A percentile compares a stretch with the other conserved stretches of the same genome.
Evolutionary conservation across 1,139 yeast species (phyloP).

Genomic region (Debaryomyces coudertii): DNA sequence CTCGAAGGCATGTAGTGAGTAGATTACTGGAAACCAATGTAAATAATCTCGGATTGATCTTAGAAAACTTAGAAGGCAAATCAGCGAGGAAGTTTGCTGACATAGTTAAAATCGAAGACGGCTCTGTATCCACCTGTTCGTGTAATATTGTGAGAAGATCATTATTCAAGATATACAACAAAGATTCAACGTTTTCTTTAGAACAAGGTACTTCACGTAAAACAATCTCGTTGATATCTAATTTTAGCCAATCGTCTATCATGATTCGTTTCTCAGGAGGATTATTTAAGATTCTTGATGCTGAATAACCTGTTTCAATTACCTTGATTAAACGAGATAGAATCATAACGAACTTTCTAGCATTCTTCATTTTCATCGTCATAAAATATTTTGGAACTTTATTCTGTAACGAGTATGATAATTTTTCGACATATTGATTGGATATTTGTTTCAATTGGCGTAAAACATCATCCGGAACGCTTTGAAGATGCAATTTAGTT

Average conservation of each 20-base stretch:
- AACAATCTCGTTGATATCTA: constrained; percentile 55
- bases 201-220: constrained; percentile 60
- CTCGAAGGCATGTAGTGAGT: constrained; percentile 66
- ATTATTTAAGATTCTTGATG: constrained; percentile 53
- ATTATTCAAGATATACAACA: constrained; percentile 41
- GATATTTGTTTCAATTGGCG: constrained; percentile 51
- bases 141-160: constrained; percentile 26
- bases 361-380: constrained; percentile 55
- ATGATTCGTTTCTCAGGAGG: constrained; percentile 52
- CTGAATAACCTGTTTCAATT: constrained; percentile 61
- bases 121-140: constrained; percentile 8
- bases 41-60: constrained; percentile 59
- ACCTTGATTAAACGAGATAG: constrained; percentile 61
- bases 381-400: constrained; percentile 57
- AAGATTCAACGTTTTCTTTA: constrained; percentile 30
- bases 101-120: constrained; percentile 11
- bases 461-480: constrained; percentile 59
- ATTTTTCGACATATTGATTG: constrained; percentile 42
- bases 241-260: constrained; percentile 62
- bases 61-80: constrained; percentile 51
- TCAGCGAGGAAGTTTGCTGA: constrained; percentile 33
- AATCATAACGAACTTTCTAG: constrained; percentile 58
- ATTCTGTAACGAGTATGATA: constrained; percentile 37
- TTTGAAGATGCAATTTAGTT: constrained; percentile 65
- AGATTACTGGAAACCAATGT: constrained; percentile 57